Conservation (phyloP, 306 rosid genomes). For the Arachis stenosperma region DNA sequence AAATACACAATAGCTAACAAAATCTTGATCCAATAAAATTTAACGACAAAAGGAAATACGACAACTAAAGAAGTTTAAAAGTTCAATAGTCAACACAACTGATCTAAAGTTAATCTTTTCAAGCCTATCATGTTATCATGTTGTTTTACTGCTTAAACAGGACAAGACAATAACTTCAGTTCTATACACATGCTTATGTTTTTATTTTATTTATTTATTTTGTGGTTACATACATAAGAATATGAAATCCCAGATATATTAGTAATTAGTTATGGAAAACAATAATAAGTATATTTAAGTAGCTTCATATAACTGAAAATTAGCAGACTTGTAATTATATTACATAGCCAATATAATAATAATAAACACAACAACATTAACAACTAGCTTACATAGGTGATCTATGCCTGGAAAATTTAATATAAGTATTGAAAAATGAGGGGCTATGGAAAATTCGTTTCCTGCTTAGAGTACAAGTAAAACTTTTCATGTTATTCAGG, state of each 20-base stretch:
- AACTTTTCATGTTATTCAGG: neutral
- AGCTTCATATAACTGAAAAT: neutral
- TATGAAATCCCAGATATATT: neutral
- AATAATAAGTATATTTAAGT: neutral
- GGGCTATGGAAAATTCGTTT: neutral
- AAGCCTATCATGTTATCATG: neutral
- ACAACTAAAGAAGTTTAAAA: too few relatives aligned
- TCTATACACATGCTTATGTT: neutral
- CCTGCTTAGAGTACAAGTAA: neutral
- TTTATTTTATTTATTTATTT: too few relatives aligned
- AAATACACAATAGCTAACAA: too few relatives aligned
- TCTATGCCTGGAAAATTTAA: constrained; percentile 5
- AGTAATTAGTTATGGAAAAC: neutral
- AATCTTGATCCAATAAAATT: too few relatives aligned
- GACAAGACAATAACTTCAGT: neutral
- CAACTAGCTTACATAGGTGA: neutral
- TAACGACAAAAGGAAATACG: too few relatives aligned
- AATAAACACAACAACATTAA: too few relatives aligned
- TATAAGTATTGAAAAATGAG: neutral
- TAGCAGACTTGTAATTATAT: neutral
- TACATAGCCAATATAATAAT: neutral
- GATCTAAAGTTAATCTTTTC: too few relatives aligned
- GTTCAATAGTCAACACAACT: too few relatives aligned
- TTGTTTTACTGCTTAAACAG: constrained; percentile 3
- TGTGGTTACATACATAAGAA: neutral